Evolutionary conservation across 139 green algal species (phyloP), one percentile per base, ranked within the genome.

Genomic region (Chlorella vulgaris): DNA sequence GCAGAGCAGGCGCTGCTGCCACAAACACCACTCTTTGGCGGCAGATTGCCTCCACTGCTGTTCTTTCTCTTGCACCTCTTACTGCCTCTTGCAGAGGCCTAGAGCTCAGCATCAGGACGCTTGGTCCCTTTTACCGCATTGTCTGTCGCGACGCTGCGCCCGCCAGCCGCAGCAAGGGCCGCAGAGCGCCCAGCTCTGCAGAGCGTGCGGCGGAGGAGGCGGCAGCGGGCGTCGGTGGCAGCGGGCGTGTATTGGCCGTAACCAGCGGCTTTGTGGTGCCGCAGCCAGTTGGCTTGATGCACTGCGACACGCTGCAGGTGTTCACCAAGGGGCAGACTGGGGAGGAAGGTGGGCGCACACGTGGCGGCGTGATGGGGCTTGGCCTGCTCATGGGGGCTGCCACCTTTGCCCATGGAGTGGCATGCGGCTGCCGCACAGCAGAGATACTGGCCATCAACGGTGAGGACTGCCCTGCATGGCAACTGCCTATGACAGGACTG

Each of bases 381-480:
- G 91, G 93, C 0, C 79, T 95, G 66, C 83, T 96, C 3, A 75
- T 97, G 39, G 91, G 87, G 7, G 87, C 76, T 1, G 90, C 93
- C 7, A 87, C 87, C 7, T 93, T 97, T 63, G 88, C 85, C 28
- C 82, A 90, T 75, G 93, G 86, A n/a, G 31, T 29, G n/a, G 74
- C 58, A 0, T 65, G 60, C 1, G 92, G 91, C n/a, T 95, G 90
- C 85, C 67, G 21, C 0, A 93, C 85, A 29, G 92, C 91, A 1
- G 93, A 97, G 73, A 94, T 97, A 33, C 84, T 97, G 19, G 93
- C 93, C 2, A 97, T 97, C 76, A 93, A 95, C 74, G 92, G 96
- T 75, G 91, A 89, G 66, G 81, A n/a, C n/a, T n/a, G 86, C 86
- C 47, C n/a, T n/a, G n/a, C n/a, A n/a, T n/a, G n/a, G n/a, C n/a